Evolutionary conservation across 345 rosid genomes (phyloP), one percentile per base, ranked within the genome.

Genomic region (Salix caprea): DNA sequence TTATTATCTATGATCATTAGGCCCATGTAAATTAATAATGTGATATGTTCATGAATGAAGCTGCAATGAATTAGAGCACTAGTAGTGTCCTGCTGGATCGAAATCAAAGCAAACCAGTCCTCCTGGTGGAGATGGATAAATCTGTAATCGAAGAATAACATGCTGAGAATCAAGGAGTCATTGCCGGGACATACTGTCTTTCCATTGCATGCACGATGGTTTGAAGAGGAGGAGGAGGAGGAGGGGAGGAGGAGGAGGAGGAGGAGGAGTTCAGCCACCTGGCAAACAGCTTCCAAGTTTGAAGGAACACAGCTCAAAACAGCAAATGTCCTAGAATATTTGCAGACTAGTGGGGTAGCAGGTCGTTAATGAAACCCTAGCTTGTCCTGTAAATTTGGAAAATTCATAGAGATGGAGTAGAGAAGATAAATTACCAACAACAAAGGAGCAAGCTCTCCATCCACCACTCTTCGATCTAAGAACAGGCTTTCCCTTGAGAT

Each of bases 391-490:
- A 50, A 50, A 50, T 15, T 6, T 50, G 56, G n/a, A 50, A 50
- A 50, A 44, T 12, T 56, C 13, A 9, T 56, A 36, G 67, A 23
- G 32, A 67, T 40, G 54, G 10, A 37, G 56, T 6, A 39, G 61
- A 69, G 50, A 78, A 7, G 9, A 10, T 50, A 3, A 65, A 4
- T 28, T 92, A 94, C 97, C 97, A 15, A 95, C 96, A 75, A 95
- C 82, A 66, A 89, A 95, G 74, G 86, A 89, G 34, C 97, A 90
- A 80, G 97, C 99, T 72, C 72, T 88, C 99, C 97, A 93, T 46
- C 99, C 93, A 24, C 99, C 99, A 68, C 90, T 85, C 70, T 84
- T 71, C 76, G 99, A 91, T 76, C 96, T 86, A 66, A 87, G 89
- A 21, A 92, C 91, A 15, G 93, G 97, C 62, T 92, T 90, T 34